Conservation (phyloP, 371 early-diverging fungal species). For the Conidiobolus incongruus region DNA sequence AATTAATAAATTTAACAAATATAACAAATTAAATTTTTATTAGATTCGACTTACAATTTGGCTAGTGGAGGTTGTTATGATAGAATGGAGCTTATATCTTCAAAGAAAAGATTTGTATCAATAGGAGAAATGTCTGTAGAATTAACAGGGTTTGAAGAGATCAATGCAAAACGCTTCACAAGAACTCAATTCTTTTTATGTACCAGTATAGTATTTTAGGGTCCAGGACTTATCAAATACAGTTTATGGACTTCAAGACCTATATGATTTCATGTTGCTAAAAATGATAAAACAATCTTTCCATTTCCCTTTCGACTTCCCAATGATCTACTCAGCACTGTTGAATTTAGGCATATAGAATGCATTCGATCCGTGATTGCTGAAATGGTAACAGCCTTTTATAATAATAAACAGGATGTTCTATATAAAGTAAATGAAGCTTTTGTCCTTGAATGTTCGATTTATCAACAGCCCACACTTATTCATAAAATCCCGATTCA, state of each 20-base stretch:
- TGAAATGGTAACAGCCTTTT: conserved; percentile 19
- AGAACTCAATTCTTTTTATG: conserved; percentile 21
- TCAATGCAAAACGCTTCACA: conserved; percentile 5
- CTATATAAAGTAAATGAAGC: conserved; percentile 22
- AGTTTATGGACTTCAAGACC: conserved; percentile 19
- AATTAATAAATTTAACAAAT: too few species aligned
- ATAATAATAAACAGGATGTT: conserved; percentile 18
- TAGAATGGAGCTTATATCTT: conserved; percentile 17
- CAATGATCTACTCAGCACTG: conserved; percentile 20
- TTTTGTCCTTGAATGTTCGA: conserved; percentile 23
- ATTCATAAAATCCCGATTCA: too few species aligned
- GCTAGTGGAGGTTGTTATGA: conserved; percentile 26
- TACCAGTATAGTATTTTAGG: conserved; percentile 24
- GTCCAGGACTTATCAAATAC: conserved; percentile 19
- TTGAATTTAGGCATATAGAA: conserved; percentile 17
- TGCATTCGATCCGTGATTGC: conserved; percentile 24
- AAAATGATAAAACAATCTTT: conserved; percentile 31
- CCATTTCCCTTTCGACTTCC: conserved; percentile 30
- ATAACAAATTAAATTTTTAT: conserved; percentile 20
- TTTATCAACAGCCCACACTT: too few species aligned
- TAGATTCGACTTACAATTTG: conserved; percentile 24
- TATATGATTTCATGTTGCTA: conserved; percentile 20
- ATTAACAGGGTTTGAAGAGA: conserved; percentile 26
- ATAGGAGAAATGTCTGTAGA: conserved; percentile 30
- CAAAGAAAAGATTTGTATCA: conserved; percentile 14